These are phyloP conservation scores for Paecilomyces niveus DNA, from an alignment of 2,329 filamentous ascomycete genomes.

Conservation along the genomic window DNA sequence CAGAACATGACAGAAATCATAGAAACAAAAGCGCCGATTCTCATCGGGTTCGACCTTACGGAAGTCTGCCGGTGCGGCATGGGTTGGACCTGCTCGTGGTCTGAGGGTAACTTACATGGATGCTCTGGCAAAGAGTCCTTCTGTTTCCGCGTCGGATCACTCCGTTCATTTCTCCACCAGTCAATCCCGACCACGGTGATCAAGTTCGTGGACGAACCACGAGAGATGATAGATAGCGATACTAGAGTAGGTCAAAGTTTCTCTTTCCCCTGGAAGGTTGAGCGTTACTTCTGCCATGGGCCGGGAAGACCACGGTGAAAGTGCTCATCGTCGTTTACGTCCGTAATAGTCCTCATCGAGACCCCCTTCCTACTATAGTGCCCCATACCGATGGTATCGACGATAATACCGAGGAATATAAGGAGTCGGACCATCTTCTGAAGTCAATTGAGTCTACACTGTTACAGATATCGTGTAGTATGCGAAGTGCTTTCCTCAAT, in stretches of 20 bases:
- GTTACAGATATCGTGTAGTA: too few relatives aligned
- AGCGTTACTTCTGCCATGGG: too few relatives aligned
- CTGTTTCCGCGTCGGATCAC: too few relatives aligned
- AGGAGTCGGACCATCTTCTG: too few relatives aligned
- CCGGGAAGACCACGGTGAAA: neutral
- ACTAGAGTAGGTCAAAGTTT: neutral
- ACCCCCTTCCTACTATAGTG: neutral
- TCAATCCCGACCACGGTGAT: neutral
- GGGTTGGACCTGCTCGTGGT: neutral
- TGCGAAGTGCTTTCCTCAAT: too few relatives aligned
- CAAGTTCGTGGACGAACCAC: neutral
- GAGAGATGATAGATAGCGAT: neutral
- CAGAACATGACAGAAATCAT: neutral
- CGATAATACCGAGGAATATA: too few relatives aligned
- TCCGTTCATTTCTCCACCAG: neutral
- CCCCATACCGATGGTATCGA: neutral
- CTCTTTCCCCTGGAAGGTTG: too few relatives aligned
- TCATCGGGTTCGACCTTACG: neutral
- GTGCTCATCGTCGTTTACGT: neutral
- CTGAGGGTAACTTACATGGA: neutral
- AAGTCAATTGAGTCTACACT: too few relatives aligned
- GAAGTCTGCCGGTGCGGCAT: neutral
- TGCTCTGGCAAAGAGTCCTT: neutral
- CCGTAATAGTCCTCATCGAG: neutral
- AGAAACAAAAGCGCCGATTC: neutral